Conservation (phyloP, 2,329 filamentous ascomycete species). For the Neopestalotiopsis rosae region DNA sequence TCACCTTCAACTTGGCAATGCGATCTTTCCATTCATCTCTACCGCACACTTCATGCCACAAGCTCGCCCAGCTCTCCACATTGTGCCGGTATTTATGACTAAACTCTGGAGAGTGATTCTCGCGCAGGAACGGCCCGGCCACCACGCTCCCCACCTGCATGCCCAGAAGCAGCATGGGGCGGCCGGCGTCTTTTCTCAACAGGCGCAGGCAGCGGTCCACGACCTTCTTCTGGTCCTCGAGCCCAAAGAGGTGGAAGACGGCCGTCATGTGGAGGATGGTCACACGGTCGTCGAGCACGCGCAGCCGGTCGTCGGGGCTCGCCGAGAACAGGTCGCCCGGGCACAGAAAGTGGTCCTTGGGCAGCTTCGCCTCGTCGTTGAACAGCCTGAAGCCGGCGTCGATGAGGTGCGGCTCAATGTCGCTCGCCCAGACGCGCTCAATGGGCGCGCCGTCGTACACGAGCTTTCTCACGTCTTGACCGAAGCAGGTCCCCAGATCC, state of each 20-base stretch:
- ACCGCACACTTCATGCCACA: slow-evolving; percentile 30
- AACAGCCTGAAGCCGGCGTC: slow-evolving; percentile 48
- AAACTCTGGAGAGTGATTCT: slow-evolving; percentile 13
- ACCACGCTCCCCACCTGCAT: slow-evolving; percentile 26
- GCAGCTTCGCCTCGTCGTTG: slow-evolving; percentile 38
- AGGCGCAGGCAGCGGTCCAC: slow-evolving; percentile 34
- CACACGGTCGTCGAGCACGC: slow-evolving; percentile 37
- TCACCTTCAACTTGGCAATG: slow-evolving; percentile 28
- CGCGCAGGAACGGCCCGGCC: slow-evolving; percentile 17
- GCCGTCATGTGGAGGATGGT: slow-evolving; percentile 36
- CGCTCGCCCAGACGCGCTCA: slow-evolving; percentile 37
- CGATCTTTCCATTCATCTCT: slow-evolving; percentile 26
- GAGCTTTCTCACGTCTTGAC: slow-evolving; percentile 41
- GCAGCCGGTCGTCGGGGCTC: slow-evolving; percentile 35
- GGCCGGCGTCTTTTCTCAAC: slow-evolving; percentile 33
- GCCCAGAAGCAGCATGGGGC: slow-evolving; percentile 38
- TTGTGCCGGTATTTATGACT: slow-evolving; percentile 28
- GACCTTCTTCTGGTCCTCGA: slow-evolving; percentile 36
- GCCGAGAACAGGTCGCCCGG: slow-evolving; percentile 36
- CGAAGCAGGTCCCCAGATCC: slow-evolving; percentile 37
- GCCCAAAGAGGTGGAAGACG: slow-evolving; percentile 47
- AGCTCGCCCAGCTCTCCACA: slow-evolving; percentile 27
- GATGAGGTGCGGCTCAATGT: slow-evolving; percentile 43
- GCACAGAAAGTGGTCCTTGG: slow-evolving; percentile 40
- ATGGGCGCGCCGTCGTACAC: slow-evolving; percentile 39